Conservation (phyloP, 148 eudicot species). For the Suaeda aralocaspica region DNA sequence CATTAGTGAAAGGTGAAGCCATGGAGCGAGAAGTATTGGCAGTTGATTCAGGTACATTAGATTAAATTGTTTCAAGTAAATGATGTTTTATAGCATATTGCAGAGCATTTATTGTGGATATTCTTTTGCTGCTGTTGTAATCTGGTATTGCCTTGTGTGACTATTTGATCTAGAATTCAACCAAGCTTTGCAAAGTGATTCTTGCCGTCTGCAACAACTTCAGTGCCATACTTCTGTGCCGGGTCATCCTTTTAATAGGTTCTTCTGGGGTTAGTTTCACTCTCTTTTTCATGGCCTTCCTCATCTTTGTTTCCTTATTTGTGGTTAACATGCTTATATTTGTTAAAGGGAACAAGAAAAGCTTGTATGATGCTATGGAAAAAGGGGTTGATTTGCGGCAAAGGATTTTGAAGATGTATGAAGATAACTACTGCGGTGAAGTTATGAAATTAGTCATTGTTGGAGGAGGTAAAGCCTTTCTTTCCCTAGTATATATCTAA, state of each 20-base stretch:
- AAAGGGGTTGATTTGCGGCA: constrained; percentile 84
- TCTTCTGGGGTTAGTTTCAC: constrained; percentile 75
- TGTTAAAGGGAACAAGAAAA: constrained; percentile 76
- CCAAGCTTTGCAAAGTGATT: constrained; percentile 90
- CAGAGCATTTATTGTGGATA: background rate
- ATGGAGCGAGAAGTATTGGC: constrained; percentile 93
- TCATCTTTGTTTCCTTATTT: constrained; percentile 11
- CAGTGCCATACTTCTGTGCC: constrained; percentile 82
- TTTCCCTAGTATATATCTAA: background rate
- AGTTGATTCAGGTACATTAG: constrained; percentile 80
- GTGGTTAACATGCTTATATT: constrained; percentile 16
- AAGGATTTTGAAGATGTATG: constrained; percentile 62
- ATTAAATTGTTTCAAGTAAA: background rate
- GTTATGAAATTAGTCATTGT: constrained; percentile 84
- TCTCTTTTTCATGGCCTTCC: constrained; percentile 6
- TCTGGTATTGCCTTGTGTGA: constrained; percentile 12
- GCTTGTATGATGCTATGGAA: constrained; percentile 86
- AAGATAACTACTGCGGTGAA: constrained; percentile 64
- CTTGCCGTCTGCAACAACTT: constrained; percentile 91
- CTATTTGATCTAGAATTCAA: constrained; percentile 58
- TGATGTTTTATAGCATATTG: no score
- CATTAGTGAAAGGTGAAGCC: constrained; percentile 82
- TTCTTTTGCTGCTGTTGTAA: constrained; percentile 7
- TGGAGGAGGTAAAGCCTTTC: constrained; percentile 79
- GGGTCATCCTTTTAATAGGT: constrained; percentile 75